Evolutionary conservation across 495 filamentous ascomycete species (phyloP), one percentile per base, ranked within the genome.

Genomic region (Baudoinia panamericana): DNA sequence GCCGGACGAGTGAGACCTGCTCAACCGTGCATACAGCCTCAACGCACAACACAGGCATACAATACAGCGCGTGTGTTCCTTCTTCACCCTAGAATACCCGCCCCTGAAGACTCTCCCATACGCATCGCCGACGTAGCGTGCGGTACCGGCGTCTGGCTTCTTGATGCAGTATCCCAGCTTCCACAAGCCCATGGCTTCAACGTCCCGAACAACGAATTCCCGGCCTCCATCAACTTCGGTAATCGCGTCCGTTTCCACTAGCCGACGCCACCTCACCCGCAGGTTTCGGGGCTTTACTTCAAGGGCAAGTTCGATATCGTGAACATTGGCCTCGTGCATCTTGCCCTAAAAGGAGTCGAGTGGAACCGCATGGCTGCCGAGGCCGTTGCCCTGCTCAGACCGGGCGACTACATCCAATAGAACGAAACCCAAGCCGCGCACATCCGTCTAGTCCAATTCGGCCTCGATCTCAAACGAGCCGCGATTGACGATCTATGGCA

Each of bases 191-290:
- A 24, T 20, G 34, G 34, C 34, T 37, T 37, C 22, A 22, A 37
- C 22, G 26, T 37, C 16, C 16, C 34, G 9, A 22, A 24, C n/a
- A 24, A 37, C 20, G 20, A 37, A n/a, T 37, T 37, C 22, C 34
- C 34, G 8, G 19, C 19, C 6, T 2, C 4, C 4, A 24, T 9
- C 34, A 11, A 24, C n/a, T n/a, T n/a, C n/a, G n/a, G n/a, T n/a
- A 16, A 26, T n/a, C 19, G 34, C 23, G 34, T 37, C 3, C 34
- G n/a, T 12, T 37, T 37, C 22, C 34, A 37, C n/a, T 19, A n/a
- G 12, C 34, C 20, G 34, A 37, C 34, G 34, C 19, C 12, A 26
- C 34, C 10, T 19, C 18, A n/a, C 20, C 23, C 9, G 19, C 7
- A 6, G 34, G 34, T 19, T 37, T 24, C 18, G 34, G 34, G 12